These are phyloP conservation scores for Pichia sp. DNA, from an alignment of 1,139 yeast species.

Conservation along the genomic window DNA sequence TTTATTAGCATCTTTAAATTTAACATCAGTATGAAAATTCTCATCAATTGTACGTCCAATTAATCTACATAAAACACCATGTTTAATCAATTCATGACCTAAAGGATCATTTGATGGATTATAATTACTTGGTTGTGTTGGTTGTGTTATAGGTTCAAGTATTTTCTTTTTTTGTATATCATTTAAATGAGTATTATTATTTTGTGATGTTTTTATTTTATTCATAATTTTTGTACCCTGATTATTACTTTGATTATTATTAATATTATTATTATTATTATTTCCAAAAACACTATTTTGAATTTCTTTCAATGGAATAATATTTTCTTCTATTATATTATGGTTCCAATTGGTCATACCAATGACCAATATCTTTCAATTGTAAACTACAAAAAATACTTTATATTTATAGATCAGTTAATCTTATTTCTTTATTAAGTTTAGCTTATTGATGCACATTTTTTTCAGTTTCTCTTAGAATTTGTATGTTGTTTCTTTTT, in stretches of 20 bases:
- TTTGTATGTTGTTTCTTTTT: no score
- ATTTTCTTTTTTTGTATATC: constrained; percentile 28
- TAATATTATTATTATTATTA: neutral
- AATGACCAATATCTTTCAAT: no score
- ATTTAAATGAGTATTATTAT: no score
- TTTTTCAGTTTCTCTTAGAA: no score
- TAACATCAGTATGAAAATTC: constrained; percentile 28
- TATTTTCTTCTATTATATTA: neutral
- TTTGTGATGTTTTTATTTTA: neutral
- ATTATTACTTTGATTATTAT: no score
- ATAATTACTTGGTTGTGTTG: constrained; percentile 49
- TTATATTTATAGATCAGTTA: no score
- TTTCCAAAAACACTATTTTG: neutral
- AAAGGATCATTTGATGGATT: constrained; percentile 34
- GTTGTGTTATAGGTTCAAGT: constrained; percentile 52
- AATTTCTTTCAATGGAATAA: neutral
- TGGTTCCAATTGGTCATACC: neutral
- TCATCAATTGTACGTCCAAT: constrained; percentile 47
- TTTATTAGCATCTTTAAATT: constrained; percentile 25
- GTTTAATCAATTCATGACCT: constrained; percentile 32
- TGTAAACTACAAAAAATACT: no score
- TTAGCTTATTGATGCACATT: no score
- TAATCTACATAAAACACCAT: constrained; percentile 45
- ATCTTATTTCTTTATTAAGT: no score
- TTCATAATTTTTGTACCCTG: neutral